A percentile compares a stretch with the other conserved stretches of the same genome.
Conservation (phyloP, 2,329 filamentous ascomycete genomes). For the Triangularia verruculosa region DNA sequence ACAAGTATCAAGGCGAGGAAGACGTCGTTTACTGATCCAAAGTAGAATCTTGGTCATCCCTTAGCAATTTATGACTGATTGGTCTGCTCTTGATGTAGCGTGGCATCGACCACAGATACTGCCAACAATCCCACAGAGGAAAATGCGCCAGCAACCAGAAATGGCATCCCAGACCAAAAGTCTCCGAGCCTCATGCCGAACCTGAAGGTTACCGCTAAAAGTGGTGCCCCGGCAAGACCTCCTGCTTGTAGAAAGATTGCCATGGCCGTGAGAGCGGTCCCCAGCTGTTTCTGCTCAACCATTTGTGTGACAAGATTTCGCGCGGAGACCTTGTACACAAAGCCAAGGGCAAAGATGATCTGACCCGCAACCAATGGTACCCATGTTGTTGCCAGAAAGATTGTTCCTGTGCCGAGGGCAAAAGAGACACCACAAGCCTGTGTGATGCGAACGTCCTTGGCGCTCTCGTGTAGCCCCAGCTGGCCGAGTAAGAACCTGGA, state of each 20-base stretch:
- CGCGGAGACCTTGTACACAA: conserved; percentile 15
- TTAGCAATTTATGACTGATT: too few relatives aligned
- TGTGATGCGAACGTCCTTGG: conserved; percentile 20
- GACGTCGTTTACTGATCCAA: too few relatives aligned
- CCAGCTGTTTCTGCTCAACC: conserved; percentile 16
- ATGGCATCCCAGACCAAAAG: neutral
- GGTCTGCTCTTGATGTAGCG: too few relatives aligned
- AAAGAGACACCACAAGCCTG: conserved; percentile 18
- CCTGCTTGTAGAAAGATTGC: conserved; percentile 9
- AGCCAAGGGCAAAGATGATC: conserved; percentile 14
- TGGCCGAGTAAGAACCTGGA: conserved; percentile 10
- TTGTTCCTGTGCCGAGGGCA: conserved; percentile 10
- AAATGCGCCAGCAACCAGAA: neutral
- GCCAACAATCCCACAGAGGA: neutral
- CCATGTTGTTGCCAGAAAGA: conserved; percentile 17
- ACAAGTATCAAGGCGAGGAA: too few relatives aligned
- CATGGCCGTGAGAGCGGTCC: conserved; percentile 18
- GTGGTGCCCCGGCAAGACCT: neutral
- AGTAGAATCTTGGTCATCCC: too few relatives aligned
- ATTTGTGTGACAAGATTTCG: conserved; percentile 21
- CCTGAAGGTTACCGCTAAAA: neutral
- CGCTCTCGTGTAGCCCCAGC: conserved; percentile 10
- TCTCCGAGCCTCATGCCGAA: neutral
- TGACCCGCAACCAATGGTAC: conserved; percentile 11
- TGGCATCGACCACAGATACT: neutral